Evolutionary conservation across 768 basidiomycete species (phyloP).

Genomic region (Suillus plorans): DNA sequence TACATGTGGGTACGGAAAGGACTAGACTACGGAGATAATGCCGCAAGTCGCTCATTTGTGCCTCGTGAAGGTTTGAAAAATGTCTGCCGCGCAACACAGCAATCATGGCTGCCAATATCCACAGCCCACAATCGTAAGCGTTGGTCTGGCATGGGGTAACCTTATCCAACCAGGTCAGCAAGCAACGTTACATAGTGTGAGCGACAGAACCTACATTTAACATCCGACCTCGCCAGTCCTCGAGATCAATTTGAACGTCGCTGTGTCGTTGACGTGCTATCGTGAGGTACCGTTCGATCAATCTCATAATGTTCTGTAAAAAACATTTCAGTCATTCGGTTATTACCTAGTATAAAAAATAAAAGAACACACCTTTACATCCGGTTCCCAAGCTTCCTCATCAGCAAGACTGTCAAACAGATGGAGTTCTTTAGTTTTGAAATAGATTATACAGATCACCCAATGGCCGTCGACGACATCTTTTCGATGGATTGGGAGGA

Average conservation of each 20-base stretch:
- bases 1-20: background rate
- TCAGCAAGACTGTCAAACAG: slow-evolving; percentile 17
- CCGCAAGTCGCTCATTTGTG: background rate
- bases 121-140: slow-evolving; percentile 24
- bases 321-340: background rate
- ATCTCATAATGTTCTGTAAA: slow-evolving; percentile 5
- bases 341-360: background rate
- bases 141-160: slow-evolving; percentile 16
- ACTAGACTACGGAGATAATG: background rate
- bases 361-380: background rate
- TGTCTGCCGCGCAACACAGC: slow-evolving; percentile 19
- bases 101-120: slow-evolving; percentile 24
- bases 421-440: background rate
- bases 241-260: slow-evolving; percentile 4
- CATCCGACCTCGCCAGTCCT: slow-evolving; percentile 1
- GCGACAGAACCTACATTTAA: background rate
- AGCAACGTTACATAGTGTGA: background rate
- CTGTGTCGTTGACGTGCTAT: slow-evolving; percentile 2
- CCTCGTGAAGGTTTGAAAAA: slow-evolving; percentile 11
- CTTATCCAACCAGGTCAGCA: background rate
- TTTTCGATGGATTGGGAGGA: slow-evolving; percentile 37
- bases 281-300: background rate
- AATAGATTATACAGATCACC: slow-evolving; percentile 26
- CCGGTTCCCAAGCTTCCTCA: slow-evolving; percentile 2
- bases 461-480: slow-evolving; percentile 24